Conservation (phyloP, 768 basidiomycete species). For the Butyriboletus loyo region DNA sequence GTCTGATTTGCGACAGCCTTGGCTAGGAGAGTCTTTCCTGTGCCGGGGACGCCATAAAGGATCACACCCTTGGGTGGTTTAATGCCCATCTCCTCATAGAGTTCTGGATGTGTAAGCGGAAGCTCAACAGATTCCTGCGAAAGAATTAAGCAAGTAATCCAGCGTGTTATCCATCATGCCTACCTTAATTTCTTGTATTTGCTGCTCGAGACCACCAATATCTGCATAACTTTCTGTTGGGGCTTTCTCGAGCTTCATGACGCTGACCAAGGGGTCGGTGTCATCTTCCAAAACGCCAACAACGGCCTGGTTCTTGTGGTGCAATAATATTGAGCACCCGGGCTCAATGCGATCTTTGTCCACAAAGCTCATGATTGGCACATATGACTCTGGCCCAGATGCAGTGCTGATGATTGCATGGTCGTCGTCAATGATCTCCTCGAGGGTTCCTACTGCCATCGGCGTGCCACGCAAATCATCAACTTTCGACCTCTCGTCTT, state of each 20-base stretch:
- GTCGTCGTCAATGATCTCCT: conserved; percentile 97
- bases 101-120: conserved; percentile 94
- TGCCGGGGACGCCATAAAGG: conserved; percentile 96
- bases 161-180: conserved; percentile 7
- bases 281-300: conserved; percentile 97
- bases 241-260: conserved; percentile 99
- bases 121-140: conserved; percentile 93
- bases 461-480: conserved; percentile 94
- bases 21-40: conserved; percentile 95
- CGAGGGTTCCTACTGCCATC: conserved; percentile 97
- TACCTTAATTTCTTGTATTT: conserved; percentile 99
- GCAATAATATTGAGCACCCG: conserved; percentile 89
- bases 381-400: conserved; percentile 94
- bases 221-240: conserved; percentile 99
- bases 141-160: not conserved
- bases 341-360: conserved; percentile 98
- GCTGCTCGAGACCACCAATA: conserved; percentile 92
- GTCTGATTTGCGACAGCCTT: conserved; percentile 99
- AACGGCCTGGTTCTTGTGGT: conserved; percentile 94
- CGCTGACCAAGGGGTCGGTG: conserved; percentile 91
- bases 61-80: conserved; percentile 99
- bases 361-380: conserved; percentile 96
- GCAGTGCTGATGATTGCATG: conserved; percentile 98
- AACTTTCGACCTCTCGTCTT: conserved; percentile 89
- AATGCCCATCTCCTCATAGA: conserved; percentile 99